phyloP scores from a whole-genome alignment of 1,284 basidiomycete species.

The Microbotryum lychnidis-dioicae region DNA sequence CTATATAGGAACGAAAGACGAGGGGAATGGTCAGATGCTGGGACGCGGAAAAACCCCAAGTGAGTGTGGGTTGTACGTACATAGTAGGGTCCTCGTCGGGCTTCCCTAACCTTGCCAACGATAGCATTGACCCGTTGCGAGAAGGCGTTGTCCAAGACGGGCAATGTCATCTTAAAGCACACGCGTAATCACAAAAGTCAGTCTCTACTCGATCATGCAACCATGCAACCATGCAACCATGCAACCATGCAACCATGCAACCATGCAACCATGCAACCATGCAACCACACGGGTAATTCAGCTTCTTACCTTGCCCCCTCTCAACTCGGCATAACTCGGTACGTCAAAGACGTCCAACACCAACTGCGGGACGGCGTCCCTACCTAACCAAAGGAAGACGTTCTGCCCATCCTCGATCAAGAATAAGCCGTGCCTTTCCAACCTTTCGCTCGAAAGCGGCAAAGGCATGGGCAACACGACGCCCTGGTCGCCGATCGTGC shows the following conservation, averaged over 20 bases:
- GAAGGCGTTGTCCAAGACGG: conserved; percentile 82
- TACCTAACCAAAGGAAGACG: conserved; percentile 94
- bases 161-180: conserved; percentile 62
- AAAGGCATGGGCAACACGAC: conserved; percentile 77
- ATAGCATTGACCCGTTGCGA: conserved; percentile 87
- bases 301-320: conserved; percentile 73
- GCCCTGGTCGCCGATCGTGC: conserved; percentile 70
- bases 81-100: conserved; percentile 72
- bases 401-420: conserved; percentile 96
- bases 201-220: conserved; percentile 1
- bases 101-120: conserved; percentile 82
- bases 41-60: neutral
- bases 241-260: neutral
- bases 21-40: neutral
- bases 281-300: too few relatives aligned
- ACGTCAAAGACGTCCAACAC: conserved; percentile 90
- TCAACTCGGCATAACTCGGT: conserved; percentile 74
- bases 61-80: conserved; percentile 34
- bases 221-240: neutral
- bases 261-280: neutral
- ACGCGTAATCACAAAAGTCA: conserved; percentile 21
- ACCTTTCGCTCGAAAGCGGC: conserved; percentile 82
- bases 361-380: conserved; percentile 91
- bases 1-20: conserved; percentile 7
- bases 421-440: conserved; percentile 93